Percentiles rank a stretch among this genome's conserved stretches.
Evolutionary conservation across 352 stramenopile genomes (phyloP).

Genomic region (Globisporangium cylindrosporum): DNA sequence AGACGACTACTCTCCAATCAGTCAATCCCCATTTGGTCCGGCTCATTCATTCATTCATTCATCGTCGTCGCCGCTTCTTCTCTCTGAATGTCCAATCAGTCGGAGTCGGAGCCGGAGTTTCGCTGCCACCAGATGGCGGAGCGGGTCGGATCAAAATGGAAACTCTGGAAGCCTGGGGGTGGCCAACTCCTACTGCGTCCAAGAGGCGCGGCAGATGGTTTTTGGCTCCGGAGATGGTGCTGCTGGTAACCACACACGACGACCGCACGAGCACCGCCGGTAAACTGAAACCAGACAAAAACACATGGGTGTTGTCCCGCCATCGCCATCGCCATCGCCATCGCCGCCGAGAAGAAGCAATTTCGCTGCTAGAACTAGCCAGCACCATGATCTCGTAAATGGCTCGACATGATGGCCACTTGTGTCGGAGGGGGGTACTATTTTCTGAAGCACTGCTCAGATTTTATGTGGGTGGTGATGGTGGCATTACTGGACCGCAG

Average conservation of each 20-base stretch:
- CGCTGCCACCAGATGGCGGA: background rate
- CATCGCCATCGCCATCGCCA: too few species aligned
- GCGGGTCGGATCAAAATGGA: background rate
- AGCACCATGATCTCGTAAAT: background rate
- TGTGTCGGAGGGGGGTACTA: background rate
- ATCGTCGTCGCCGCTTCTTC: background rate
- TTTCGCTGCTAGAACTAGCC: background rate
- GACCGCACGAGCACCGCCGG: background rate
- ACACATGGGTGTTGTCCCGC: background rate
- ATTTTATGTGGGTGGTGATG: background rate
- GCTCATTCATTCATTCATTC: background rate
- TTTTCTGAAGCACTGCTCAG: background rate
- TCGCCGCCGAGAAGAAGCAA: background rate
- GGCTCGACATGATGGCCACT: too few species aligned
- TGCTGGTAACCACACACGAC: background rate
- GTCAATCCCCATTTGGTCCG: background rate
- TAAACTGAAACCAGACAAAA: background rate
- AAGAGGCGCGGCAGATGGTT: slow-evolving; percentile 10
- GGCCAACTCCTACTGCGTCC: slow-evolving; percentile 5
- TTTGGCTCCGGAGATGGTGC: background rate
- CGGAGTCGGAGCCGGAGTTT: background rate
- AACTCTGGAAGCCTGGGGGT: background rate
- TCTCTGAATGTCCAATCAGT: background rate
- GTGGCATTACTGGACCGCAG: background rate
- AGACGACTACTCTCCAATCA: background rate